These are phyloP conservation scores for Jacaranda mimosifolia DNA, from an alignment of 257 asterid species.

Conservation along the genomic window DNA sequence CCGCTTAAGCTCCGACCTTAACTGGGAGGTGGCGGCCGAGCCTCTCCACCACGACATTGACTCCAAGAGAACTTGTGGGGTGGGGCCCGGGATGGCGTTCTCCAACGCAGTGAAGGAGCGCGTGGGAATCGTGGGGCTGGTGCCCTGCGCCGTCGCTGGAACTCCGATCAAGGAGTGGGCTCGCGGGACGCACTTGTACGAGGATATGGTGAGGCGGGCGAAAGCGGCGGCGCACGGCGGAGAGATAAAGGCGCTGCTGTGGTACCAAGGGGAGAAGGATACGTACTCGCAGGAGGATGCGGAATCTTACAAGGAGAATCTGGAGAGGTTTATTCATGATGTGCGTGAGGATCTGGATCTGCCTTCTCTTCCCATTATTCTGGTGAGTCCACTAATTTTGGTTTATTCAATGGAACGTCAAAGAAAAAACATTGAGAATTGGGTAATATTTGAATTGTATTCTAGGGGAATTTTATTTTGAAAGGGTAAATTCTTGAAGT, in stretches of 20 bases:
- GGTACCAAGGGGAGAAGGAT: constrained; percentile 98
- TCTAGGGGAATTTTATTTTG: too few species aligned
- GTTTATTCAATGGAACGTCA: too few species aligned
- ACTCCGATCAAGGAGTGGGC: constrained; percentile 91
- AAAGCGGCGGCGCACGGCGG: constrained; percentile 54
- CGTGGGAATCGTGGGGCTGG: constrained; percentile 65
- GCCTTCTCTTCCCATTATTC: constrained; percentile 73
- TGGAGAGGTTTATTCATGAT: constrained; percentile 63
- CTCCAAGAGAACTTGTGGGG: constrained; percentile 75
- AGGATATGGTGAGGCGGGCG: constrained; percentile 74
- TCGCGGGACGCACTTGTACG: constrained; percentile 69
- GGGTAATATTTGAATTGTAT: too few species aligned
- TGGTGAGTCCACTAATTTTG: too few species aligned
- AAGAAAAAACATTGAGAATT: too few species aligned
- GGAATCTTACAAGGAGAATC: constrained; percentile 60
- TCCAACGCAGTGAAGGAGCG: constrained; percentile 72
- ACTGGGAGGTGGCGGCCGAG: constrained; percentile 80
- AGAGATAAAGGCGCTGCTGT: constrained; percentile 73
- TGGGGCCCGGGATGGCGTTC: constrained; percentile 91
- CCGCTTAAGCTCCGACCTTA: constrained; percentile 67
- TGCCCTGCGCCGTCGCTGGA: constrained; percentile 95
- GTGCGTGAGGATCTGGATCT: constrained; percentile 67
- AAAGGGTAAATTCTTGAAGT: too few species aligned
- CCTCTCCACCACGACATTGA: constrained; percentile 93
- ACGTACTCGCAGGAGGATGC: constrained; percentile 62